phyloP scores from a whole-genome alignment of 257 asterid species.

The Osmanthus fragrans region DNA sequence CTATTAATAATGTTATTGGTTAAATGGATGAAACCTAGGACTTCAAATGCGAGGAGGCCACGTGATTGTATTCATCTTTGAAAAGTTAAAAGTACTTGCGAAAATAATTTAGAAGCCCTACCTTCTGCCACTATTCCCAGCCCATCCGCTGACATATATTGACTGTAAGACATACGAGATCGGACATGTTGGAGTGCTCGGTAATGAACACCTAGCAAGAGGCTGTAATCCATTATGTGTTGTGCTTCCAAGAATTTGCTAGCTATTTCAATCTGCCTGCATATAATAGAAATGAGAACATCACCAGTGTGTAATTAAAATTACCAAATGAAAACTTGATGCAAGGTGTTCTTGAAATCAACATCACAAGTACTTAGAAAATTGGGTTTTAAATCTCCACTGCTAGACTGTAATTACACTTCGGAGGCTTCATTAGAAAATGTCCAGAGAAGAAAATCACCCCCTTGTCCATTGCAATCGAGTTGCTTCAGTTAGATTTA shows the following conservation, averaged over 20 bases:
- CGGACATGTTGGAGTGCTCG: conserved; percentile 93
- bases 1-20: not conserved
- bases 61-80: too few species aligned
- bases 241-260: conserved; percentile 90
- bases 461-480: not conserved
- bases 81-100: too few species aligned
- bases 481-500: not conserved
- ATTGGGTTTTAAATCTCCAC: not conserved
- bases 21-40: not conserved
- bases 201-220: conserved; percentile 88
- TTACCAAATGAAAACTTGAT: conserved; percentile 3
- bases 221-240: conserved; percentile 97
- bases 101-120: conserved; percentile 20
- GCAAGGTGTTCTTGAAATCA: not conserved
- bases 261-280: conserved; percentile 93
- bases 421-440: not conserved
- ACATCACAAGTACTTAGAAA: not conserved
- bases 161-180: conserved; percentile 57
- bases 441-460: not conserved
- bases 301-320: conserved; percentile 12
- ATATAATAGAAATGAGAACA: conserved; percentile 18
- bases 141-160: conserved; percentile 56
- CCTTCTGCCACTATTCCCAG: conserved; percentile 92
- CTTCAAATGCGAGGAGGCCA: not conserved
- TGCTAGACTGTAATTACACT: not conserved